phyloP scores from a whole-genome alignment of 768 basidiomycete genomes.

The Psilocybe sp. region DNA sequence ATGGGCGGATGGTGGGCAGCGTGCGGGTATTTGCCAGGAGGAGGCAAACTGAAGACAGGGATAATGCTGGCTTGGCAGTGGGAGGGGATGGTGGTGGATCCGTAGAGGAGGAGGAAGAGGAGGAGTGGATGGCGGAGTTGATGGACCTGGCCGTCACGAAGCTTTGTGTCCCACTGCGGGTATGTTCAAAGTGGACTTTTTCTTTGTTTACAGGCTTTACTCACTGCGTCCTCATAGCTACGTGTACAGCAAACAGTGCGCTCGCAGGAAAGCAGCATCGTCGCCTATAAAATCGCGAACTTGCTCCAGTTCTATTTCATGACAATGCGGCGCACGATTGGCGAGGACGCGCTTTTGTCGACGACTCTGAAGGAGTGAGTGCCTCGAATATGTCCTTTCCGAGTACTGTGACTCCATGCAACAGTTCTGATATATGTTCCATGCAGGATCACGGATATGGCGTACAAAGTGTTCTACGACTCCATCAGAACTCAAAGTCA shows the following conservation, averaged over 20 bases:
- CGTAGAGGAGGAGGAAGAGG: conserved; percentile 51
- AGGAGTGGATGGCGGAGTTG: conserved; percentile 75
- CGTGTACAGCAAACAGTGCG: conserved; percentile 92
- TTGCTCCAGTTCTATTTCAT: conserved; percentile 92
- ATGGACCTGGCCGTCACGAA: conserved; percentile 83
- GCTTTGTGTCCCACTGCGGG: conserved; percentile 86
- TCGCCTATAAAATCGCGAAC: conserved; percentile 90
- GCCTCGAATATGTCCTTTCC: neutral
- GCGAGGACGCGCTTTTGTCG: conserved; percentile 75
- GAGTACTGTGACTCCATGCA: neutral
- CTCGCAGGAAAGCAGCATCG: conserved; percentile 90
- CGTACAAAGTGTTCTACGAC: conserved; percentile 85
- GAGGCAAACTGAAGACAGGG: no score
- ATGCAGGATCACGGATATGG: conserved; percentile 70
- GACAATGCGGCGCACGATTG: conserved; percentile 92
- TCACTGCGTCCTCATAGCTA: conserved; percentile 40
- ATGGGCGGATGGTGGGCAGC: conserved; percentile 75
- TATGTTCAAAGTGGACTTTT: conserved; percentile 22
- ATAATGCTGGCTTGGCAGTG: no score
- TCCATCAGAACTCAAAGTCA: conserved; percentile 84
- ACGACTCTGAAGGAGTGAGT: conserved; percentile 77
- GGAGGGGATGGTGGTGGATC: no score
- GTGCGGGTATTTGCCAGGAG: conserved; percentile 46
- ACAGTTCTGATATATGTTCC: neutral
- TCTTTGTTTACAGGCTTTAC: neutral